phyloP scores from a whole-genome alignment of 2,329 filamentous ascomycete genomes.

The Bipolaris victoriae region DNA sequence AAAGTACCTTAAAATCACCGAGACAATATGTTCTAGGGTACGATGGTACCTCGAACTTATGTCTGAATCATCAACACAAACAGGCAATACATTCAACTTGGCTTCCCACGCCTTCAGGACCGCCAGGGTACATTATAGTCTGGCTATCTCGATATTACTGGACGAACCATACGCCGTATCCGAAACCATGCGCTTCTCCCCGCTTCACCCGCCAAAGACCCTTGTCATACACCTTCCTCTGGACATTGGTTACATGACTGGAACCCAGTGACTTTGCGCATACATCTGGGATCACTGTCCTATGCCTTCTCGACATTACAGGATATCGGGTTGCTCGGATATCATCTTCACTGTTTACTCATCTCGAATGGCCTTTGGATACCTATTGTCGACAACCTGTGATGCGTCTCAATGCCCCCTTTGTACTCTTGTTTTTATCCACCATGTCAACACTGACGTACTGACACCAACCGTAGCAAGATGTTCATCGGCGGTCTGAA shows the following conservation, averaged over 20 bases:
- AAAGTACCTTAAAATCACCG: background rate
- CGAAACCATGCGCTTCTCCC: background rate
- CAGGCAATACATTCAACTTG: background rate
- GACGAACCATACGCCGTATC: background rate
- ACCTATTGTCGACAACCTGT: slow-evolving; percentile 2
- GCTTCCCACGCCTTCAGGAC: background rate
- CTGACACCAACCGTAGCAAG: slow-evolving; percentile 67
- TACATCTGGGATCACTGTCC: background rate
- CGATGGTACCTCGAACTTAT: background rate
- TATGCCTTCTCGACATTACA: background rate
- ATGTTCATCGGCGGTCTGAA: slow-evolving; percentile 99
- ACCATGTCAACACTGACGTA: background rate
- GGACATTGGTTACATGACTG: background rate
- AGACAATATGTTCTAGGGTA: background rate
- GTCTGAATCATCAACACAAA: background rate
- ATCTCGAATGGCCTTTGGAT: background rate
- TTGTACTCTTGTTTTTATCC: background rate
- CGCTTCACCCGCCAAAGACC: background rate
- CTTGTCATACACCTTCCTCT: background rate
- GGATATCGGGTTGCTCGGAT: background rate
- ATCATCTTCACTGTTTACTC: background rate
- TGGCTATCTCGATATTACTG: background rate
- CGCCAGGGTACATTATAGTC: background rate
- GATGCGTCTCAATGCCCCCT: slow-evolving; percentile 18
- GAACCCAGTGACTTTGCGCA: background rate